phyloP scores from a whole-genome alignment of 1,284 basidiomycete species.

The Abortiporus biennis region DNA sequence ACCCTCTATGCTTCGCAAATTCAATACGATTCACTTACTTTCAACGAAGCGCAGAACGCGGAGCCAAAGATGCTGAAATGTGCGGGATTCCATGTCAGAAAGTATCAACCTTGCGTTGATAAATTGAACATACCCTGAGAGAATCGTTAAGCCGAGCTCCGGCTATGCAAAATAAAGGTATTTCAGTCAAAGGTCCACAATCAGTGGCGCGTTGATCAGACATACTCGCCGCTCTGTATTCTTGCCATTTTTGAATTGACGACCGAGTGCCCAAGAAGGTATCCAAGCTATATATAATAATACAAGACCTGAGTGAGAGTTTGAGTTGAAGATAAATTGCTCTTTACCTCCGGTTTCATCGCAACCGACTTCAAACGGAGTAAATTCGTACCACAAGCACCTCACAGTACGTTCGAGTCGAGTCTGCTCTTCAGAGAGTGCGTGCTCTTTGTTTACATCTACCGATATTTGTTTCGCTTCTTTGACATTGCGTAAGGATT shows the following conservation, averaged over 20 bases:
- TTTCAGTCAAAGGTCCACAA: not conserved
- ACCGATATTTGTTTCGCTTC: conserved; percentile 14
- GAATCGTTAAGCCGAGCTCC: conserved; percentile 32
- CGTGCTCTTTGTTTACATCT: conserved; percentile 12
- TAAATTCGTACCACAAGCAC: conserved; percentile 36
- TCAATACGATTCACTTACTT: conserved; percentile 15
- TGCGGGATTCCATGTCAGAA: conserved; percentile 4
- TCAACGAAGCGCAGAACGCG: conserved; percentile 36
- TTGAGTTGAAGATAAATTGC: not conserved
- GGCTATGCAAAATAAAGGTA: conserved; percentile 18
- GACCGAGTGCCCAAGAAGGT: conserved; percentile 34
- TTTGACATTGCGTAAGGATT: conserved; percentile 11
- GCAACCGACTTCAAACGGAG: conserved; percentile 34
- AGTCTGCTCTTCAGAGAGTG: conserved; percentile 16
- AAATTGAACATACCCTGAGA: conserved; percentile 25
- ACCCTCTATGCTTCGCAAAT: not conserved
- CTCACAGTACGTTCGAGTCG: conserved; percentile 18
- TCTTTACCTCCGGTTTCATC: conserved; percentile 33
- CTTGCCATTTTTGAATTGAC: conserved; percentile 29
- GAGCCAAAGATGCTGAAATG: conserved; percentile 30
- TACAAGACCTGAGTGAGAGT: not conserved
- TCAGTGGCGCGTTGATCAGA: too few species aligned
- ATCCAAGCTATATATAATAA: conserved; percentile 30
- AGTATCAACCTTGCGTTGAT: not conserved
- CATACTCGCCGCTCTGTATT: conserved; percentile 27